Conservation (phyloP, 495 filamentous ascomycete genomes). For the Annulohypoxylon bovei region DNA sequence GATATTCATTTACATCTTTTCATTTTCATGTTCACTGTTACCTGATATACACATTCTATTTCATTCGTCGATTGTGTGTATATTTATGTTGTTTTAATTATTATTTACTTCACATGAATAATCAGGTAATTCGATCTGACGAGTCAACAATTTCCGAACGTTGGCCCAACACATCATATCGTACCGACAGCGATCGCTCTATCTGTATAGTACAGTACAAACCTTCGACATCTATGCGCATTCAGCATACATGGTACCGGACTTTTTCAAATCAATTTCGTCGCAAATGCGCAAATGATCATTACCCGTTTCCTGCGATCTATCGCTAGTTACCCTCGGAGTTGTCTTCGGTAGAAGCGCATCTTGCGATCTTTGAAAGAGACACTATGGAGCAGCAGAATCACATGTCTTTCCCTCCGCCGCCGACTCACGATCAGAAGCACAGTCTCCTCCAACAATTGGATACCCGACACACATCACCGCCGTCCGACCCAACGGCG, state of each 20-base stretch:
- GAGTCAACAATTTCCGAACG: conserved; percentile 16
- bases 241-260: conserved; percentile 23
- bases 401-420: conserved; percentile 44
- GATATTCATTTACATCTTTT: conserved; percentile 21
- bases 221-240: conserved; percentile 26
- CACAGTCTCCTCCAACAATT: conserved; percentile 28
- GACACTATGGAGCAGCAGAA: conserved; percentile 43
- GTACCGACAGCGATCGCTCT: conserved; percentile 10
- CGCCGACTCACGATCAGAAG: conserved; percentile 40
- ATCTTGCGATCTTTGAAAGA: conserved; percentile 5
- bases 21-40: conserved; percentile 10
- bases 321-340: conserved; percentile 19
- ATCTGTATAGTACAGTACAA: conserved; percentile 32
- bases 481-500: conserved; percentile 27
- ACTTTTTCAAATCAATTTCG: neutral
- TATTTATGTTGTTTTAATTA: conserved; percentile 19
- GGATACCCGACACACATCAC: conserved; percentile 33
- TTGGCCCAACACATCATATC: conserved; percentile 6
- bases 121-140: conserved; percentile 32
- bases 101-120: conserved; percentile 19
- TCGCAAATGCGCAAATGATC: conserved; percentile 39
- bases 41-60: conserved; percentile 14
- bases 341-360: conserved; percentile 31
- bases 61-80: conserved; percentile 18
- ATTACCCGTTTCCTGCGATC: conserved; percentile 17